Percentiles rank a stretch among this genome's conserved stretches.
Conservation (phyloP, 805 yeast species). For the Phaffomyces thermotolerans region DNA sequence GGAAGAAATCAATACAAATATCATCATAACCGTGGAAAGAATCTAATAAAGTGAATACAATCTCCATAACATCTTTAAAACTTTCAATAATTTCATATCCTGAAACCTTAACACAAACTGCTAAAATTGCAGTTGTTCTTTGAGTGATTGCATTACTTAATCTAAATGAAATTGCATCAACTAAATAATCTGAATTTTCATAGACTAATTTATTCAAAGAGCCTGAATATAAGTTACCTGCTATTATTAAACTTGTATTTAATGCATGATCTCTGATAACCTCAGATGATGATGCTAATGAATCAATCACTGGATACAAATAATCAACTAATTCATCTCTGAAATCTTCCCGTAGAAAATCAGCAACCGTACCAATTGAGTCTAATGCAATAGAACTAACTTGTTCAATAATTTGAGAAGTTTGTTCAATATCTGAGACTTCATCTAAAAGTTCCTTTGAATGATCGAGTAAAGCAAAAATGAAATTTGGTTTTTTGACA, state of each 20-base stretch:
- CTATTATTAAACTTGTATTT: constrained; percentile 42
- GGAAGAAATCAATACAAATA: constrained; percentile 66
- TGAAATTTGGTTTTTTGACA: constrained; percentile 21
- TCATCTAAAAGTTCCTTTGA: constrained; percentile 38
- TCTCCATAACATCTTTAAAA: constrained; percentile 64
- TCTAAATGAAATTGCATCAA: constrained; percentile 69
- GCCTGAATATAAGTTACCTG: constrained; percentile 44
- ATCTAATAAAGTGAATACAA: constrained; percentile 73
- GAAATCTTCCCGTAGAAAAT: constrained; percentile 19
- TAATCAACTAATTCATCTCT: constrained; percentile 58
- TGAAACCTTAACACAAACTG: constrained; percentile 61
- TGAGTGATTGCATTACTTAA: constrained; percentile 65
- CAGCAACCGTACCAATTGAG: constrained; percentile 31
- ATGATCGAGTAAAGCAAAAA: constrained; percentile 28
- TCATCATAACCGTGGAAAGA: constrained; percentile 74
- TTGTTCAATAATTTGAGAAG: constrained; percentile 8
- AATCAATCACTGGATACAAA: constrained; percentile 66
- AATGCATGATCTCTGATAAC: constrained; percentile 45
- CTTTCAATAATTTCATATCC: constrained; percentile 60
- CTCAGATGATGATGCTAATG: constrained; percentile 51
- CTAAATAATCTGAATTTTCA: constrained; percentile 70
- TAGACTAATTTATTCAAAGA: constrained; percentile 49
- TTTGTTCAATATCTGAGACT: constrained; percentile 18
- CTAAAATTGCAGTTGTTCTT: constrained; percentile 65
- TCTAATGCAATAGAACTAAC: constrained; percentile 34